A percentile compares a stretch with the other conserved stretches of the same genome.
phyloP scores from a whole-genome alignment of 176 grass and related monocot genomes.

The Triticum urartu region DNA sequence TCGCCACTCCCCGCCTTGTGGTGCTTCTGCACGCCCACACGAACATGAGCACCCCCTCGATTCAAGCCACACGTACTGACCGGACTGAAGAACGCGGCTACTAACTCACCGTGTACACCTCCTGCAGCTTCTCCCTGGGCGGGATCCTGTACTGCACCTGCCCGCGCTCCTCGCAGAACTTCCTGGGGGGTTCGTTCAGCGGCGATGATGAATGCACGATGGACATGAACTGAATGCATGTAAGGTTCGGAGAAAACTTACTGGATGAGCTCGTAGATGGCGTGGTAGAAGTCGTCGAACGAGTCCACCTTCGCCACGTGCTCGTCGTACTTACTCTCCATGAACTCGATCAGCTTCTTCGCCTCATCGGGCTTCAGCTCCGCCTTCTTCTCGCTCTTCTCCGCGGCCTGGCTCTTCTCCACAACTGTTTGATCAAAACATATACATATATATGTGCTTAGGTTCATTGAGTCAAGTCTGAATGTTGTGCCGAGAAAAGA shows the following conservation, averaged over 20 bases:
- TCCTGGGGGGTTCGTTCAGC: slow-evolving; percentile 1
- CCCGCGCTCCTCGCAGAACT: slow-evolving; percentile 48
- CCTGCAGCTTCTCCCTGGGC: neutral
- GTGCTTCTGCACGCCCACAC: slow-evolving; percentile 18
- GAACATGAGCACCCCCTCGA: too few relatives aligned
- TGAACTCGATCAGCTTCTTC: slow-evolving; percentile 19
- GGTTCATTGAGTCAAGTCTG: too few relatives aligned
- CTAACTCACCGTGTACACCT: neutral
- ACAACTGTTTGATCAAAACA: too few relatives aligned
- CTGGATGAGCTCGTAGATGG: slow-evolving; percentile 55
- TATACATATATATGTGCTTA: too few relatives aligned
- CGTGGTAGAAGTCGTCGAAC: slow-evolving; percentile 62
- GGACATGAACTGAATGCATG: neutral
- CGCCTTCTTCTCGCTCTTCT: slow-evolving; percentile 14
- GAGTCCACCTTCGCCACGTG: neutral
- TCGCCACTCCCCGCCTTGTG: neutral
- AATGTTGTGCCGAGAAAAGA: too few relatives aligned
- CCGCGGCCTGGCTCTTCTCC: neutral
- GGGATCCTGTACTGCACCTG: slow-evolving; percentile 51
- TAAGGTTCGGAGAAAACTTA: slow-evolving; percentile 26
- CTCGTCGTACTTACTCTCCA: slow-evolving; percentile 18
- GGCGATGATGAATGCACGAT: neutral
- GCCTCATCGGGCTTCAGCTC: slow-evolving; percentile 11
- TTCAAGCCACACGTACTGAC: too few relatives aligned
- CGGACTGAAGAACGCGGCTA: too few relatives aligned